Evolutionary conservation across 2,329 filamentous ascomycete genomes (phyloP).

Genomic region (Tolypocladium endophyticum): DNA sequence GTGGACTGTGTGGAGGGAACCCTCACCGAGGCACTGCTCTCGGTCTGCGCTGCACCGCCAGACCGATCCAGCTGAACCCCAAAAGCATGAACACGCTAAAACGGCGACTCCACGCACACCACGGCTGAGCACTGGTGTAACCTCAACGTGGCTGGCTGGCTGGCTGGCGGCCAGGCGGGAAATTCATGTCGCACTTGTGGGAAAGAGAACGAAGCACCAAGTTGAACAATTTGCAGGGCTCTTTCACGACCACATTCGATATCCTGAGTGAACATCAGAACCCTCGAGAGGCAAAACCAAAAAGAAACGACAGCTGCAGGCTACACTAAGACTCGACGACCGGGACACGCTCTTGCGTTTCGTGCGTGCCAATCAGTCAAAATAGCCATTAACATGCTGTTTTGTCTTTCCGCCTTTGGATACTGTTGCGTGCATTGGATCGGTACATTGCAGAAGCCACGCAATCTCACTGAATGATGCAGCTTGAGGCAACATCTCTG

Average conservation of each 20-base stretch:
- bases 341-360: neutral
- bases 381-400: neutral
- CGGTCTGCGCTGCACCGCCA: neutral
- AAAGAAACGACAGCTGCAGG: constrained; percentile 2
- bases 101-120: neutral
- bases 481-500: neutral
- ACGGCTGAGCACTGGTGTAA: neutral
- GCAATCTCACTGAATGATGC: neutral
- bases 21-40: neutral
- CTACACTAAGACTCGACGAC: too few species aligned
- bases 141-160: neutral
- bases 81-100: neutral
- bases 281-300: neutral
- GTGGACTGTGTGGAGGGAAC: neutral
- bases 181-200: neutral
- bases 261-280: neutral
- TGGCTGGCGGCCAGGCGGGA: neutral
- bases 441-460: neutral
- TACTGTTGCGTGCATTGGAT: neutral
- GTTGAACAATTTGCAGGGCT: neutral
- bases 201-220: neutral
- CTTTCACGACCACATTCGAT: neutral
- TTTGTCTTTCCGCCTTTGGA: neutral
- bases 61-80: neutral
- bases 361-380: neutral